A percentile compares a stretch with the other conserved stretches of the same genome.
These are phyloP conservation scores for Handroanthus guayacan DNA, from an alignment of 257 asterid genomes.

Conservation along the genomic window DNA sequence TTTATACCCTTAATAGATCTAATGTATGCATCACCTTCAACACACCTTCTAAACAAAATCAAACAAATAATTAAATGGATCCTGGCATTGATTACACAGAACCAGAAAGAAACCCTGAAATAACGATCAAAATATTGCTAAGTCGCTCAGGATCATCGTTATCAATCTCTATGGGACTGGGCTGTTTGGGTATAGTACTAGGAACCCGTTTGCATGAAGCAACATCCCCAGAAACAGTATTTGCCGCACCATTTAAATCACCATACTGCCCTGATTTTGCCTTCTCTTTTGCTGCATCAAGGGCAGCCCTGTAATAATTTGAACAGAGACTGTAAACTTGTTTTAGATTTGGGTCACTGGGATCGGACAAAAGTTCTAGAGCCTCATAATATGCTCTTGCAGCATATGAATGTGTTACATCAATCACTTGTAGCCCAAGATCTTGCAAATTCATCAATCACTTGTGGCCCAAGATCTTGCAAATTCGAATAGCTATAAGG, in stretches of 20 bases:
- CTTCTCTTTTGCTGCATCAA: constrained; percentile 18
- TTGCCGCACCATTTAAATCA: neutral
- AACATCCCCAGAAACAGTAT: constrained; percentile 17
- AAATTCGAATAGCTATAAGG: constrained; percentile 4
- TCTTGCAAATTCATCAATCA: constrained; percentile 20
- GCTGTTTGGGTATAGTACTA: constrained; percentile 7
- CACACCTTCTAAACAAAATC: too few relatives aligned
- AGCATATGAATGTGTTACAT: neutral
- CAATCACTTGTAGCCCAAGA: constrained; percentile 13
- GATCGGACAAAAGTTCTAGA: constrained; percentile 24
- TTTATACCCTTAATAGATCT: too few relatives aligned
- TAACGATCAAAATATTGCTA: constrained; percentile 4
- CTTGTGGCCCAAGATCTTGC: constrained; percentile 1
- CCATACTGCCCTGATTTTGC: neutral
- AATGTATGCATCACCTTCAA: too few relatives aligned
- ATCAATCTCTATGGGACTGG: constrained; percentile 33
- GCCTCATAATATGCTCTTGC: constrained; percentile 14
- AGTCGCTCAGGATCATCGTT: constrained; percentile 24
- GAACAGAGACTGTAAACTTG: constrained; percentile 34
- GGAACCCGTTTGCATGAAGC: constrained; percentile 24
- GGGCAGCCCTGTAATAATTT: constrained; percentile 37
- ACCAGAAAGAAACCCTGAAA: constrained; percentile 18
- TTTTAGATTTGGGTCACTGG: constrained; percentile 19
- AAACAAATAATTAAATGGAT: neutral
- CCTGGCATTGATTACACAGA: neutral